Evolutionary conservation across 179 eudicot genomes (phyloP).

Genomic region (Silene noctiflora): DNA sequence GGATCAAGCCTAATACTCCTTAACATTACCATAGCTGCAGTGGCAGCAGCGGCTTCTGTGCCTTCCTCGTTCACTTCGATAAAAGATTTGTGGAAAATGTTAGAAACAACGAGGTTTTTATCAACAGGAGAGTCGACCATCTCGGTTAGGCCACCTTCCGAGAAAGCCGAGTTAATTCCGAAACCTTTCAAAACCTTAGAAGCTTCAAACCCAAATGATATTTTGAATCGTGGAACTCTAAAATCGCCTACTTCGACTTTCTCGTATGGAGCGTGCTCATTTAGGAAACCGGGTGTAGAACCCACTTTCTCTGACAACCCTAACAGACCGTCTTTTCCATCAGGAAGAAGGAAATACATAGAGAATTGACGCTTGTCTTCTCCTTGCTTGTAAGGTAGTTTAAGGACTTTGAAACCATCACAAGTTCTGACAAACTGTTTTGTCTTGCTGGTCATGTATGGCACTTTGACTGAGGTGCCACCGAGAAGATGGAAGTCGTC

Average conservation of each 20-base stretch:
- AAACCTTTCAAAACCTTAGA: conserved; percentile 31
- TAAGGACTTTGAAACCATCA: conserved; percentile 62
- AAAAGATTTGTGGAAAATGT: conserved; percentile 40
- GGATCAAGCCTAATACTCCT: neutral
- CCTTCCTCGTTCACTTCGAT: conserved; percentile 50
- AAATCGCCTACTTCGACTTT: conserved; percentile 30
- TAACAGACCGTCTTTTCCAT: conserved; percentile 52
- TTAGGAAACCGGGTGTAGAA: conserved; percentile 54
- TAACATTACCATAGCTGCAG: conserved; percentile 20
- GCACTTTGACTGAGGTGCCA: conserved; percentile 58
- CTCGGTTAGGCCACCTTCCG: conserved; percentile 34
- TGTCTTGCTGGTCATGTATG: conserved; percentile 71
- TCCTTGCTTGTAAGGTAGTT: conserved; percentile 67
- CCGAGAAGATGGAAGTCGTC: conserved; percentile 57
- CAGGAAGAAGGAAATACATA: conserved; percentile 69
- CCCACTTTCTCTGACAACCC: conserved; percentile 40
- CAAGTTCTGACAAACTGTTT: conserved; percentile 39
- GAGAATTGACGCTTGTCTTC: conserved; percentile 61
- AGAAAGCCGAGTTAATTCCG: conserved; percentile 33
- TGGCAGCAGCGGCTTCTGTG: conserved; percentile 44
- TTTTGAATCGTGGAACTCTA: conserved; percentile 41
- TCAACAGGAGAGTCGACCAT: conserved; percentile 36
- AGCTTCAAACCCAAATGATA: conserved; percentile 42
- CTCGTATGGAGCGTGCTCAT: conserved; percentile 23
- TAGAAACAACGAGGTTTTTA: conserved; percentile 30